These are phyloP conservation scores for Corylus heterophylla DNA, from an alignment of 306 rosid species.

Conservation along the genomic window DNA sequence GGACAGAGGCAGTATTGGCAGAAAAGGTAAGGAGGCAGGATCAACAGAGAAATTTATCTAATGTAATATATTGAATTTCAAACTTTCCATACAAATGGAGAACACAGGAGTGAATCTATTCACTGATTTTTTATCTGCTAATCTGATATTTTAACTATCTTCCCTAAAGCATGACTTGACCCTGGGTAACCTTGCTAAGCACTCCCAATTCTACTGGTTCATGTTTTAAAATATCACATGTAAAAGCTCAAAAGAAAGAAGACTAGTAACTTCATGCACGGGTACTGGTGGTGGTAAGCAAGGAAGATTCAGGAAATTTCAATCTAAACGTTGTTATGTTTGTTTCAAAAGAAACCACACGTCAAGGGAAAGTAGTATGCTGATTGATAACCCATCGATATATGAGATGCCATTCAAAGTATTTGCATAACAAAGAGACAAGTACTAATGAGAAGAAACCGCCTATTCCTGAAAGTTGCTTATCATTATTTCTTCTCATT, in stretches of 20 bases:
- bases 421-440: background rate
- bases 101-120: slow-evolving; percentile 9
- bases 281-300: background rate
- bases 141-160: background rate
- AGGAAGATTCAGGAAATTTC: background rate
- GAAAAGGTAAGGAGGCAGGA: slow-evolving; percentile 24
- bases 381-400: background rate
- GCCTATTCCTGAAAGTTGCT: background rate
- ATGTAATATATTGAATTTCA: slow-evolving; percentile 7
- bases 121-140: background rate
- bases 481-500: background rate
- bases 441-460: slow-evolving; percentile 3
- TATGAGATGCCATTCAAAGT: background rate
- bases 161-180: background rate
- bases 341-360: slow-evolving; percentile 1
- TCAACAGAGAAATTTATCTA: slow-evolving; percentile 21
- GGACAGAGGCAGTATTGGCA: slow-evolving; percentile 4
- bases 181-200: background rate
- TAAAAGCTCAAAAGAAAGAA: background rate
- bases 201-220: background rate
- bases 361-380: background rate
- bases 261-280: background rate
- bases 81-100: slow-evolving; percentile 10
- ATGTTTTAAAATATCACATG: background rate
- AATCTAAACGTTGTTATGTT: background rate